Base-by-base conservation (phyloP, 2,329 filamentous ascomycete species). In the Aspergillus sp. region DNA sequence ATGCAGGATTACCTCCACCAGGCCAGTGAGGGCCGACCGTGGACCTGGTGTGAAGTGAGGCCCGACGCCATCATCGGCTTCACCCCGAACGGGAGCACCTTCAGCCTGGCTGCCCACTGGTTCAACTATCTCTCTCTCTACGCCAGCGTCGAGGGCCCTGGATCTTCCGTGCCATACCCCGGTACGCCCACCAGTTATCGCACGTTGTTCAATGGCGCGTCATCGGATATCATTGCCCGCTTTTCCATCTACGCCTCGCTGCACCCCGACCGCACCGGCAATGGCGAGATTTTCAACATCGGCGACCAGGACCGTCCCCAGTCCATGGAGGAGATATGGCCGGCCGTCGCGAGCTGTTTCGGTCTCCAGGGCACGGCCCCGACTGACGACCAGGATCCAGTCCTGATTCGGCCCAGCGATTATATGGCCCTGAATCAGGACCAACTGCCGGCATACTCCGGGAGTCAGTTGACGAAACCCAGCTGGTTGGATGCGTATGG, bases 31-130 rank as follows among this genome's bases (percentile, higher is more conserved):
- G 52, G 44, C 26, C 54, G 52, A 47, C 55, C 29, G 28, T 66
- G 50, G 65, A 61, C 52, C n/a, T 63, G 57, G 39, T 54, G 59
- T 1, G 65, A 66, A 34, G 60, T 67, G 35, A 56, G 58, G 10
- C 58, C 58, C 1, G 57, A 61, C 26, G 56, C 44, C 0, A 61
- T 63, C 32, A 49, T 62, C 2, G 59, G 59, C 1, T 63, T 62
- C 39, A 53, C 49, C 1, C 58, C 59, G 2, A 47, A 47, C 0
- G 45, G 28, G 1, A 61, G 61, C 38, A 49, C 47, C 2, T 60
- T 60, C 56, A 56, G 58, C 34, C 44, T 60, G 9, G 57, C 51
- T 3, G 41, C 56, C 29, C 55, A 50, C 2, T 48, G 62, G 32
- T 59, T 51, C 1, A 47, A 56, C 10, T 62, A 56, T 34, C 48